Evolutionary conservation across 1,284 basidiomycete genomes (phyloP), one percentile per base, ranked within the genome.

Genomic region (Moesziomyces sp.): DNA sequence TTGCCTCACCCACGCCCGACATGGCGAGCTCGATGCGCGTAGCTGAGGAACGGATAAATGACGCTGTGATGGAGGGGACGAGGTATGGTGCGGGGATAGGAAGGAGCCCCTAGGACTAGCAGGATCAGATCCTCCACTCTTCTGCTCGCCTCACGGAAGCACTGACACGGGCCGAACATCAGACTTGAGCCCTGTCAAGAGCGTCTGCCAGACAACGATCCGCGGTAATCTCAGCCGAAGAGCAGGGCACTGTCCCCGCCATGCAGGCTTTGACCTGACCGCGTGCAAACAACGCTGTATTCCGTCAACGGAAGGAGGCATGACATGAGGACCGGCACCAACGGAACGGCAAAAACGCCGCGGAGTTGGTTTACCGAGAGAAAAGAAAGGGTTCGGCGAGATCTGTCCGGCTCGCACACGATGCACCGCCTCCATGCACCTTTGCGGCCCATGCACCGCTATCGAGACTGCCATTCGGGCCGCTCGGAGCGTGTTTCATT

Each of bases 1-100:
- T 56, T 28, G 56, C 26, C 40, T 62, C 66, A 3, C n/a, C 56
- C 5, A 35, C n/a, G 28, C 45, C 58, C 34, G 55, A 43, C 65
- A 58, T 62, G 18, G 24, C 50, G 47, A 26, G 28, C 8, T 23
- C 26, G 11, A 21, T 18, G 13, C n/a, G 4, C 19, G 21, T 8
- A 28, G 30, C 40, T 42, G 45, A 23, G 18, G 24, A n/a, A 7
- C 14, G n/a, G 19, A 16, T 11, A 1, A 16, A n/a, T 19, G 24
- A 13, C 3, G 19, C 19, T 30, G 24, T 51, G 42, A 38, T 42
- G 24, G 42, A 18, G n/a, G 35, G 26, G 51, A 30, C 2, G 38
- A 40, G 5, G 38, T 6, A 34, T 13, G 30, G 30, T 34, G 30
- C 30, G 30, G 10, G 30, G 30, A 34, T 34, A 11, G 30, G 30